Conservation (phyloP, 805 yeast genomes). For the Candida quercuum region DNA sequence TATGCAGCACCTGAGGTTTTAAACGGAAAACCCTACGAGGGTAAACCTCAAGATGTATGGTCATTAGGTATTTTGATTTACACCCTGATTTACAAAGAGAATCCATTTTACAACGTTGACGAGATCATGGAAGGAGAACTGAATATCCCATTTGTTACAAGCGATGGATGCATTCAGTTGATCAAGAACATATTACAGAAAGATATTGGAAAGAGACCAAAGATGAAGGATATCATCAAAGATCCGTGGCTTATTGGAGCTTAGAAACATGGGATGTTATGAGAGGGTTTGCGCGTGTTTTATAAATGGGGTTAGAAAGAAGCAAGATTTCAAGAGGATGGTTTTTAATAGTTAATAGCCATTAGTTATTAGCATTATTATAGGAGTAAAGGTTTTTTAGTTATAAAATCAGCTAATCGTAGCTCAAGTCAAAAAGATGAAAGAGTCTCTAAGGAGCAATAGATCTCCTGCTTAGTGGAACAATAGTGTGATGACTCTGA, state of each 20-base stretch:
- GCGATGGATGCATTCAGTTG: slow-evolving; percentile 55
- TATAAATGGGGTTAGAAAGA: no score
- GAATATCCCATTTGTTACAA: slow-evolving; percentile 57
- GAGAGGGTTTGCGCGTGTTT: neutral
- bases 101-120: slow-evolving; percentile 93
- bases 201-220: slow-evolving; percentile 61
- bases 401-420: no score
- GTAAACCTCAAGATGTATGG: slow-evolving; percentile 96
- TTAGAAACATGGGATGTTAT: no score
- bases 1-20: slow-evolving; percentile 97
- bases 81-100: slow-evolving; percentile 87
- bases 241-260: slow-evolving; percentile 65
- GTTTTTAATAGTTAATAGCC: no score
- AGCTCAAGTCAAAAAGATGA: neutral
- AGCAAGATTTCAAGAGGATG: no score
- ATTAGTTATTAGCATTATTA: no score
- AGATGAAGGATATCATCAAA: slow-evolving; percentile 61
- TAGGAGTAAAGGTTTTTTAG: no score
- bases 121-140: slow-evolving; percentile 91
- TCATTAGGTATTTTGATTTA: slow-evolving; percentile 88
- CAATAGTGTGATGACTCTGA: no score
- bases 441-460: no score
- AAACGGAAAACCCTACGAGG: slow-evolving; percentile 82
- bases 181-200: slow-evolving; percentile 65
- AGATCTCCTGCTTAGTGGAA: no score